phyloP scores from a whole-genome alignment of 2,329 filamentous ascomycete species.

The Clathrospora elynae region DNA sequence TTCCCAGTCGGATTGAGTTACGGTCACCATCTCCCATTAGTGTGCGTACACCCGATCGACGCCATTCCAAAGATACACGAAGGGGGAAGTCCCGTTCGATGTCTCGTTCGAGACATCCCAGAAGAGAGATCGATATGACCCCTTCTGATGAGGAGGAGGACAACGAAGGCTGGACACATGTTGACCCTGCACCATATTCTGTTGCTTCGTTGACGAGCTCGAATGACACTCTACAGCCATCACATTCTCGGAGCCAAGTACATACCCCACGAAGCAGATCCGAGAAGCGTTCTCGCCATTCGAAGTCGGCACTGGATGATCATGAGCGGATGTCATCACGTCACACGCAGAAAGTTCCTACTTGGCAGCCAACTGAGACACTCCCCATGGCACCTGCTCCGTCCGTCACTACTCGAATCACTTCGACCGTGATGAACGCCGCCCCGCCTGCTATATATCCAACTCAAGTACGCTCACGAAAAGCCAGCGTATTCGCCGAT shows the following conservation, averaged over 20 bases:
- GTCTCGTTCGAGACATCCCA: constrained; percentile 1
- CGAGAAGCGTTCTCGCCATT: not conserved
- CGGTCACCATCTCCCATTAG: not conserved
- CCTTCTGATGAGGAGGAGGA: constrained; percentile 20
- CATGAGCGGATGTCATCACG: constrained; percentile 6
- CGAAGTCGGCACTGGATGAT: constrained; percentile 3
- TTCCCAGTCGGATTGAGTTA: not conserved
- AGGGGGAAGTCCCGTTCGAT: constrained; percentile 5
- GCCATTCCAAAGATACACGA: not conserved
- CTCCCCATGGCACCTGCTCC: not conserved
- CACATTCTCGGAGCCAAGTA: constrained; percentile 12
- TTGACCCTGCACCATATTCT: constrained; percentile 11
- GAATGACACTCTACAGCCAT: constrained; percentile 18
- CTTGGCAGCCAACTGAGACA: constrained; percentile 1
- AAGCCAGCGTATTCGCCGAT: not conserved
- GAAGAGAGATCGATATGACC: not conserved
- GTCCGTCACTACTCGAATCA: constrained; percentile 1
- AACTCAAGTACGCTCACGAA: not conserved
- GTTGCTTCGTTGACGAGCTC: constrained; percentile 14
- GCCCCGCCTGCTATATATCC: not conserved
- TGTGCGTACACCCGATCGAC: not conserved
- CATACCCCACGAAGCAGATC: constrained; percentile 3
- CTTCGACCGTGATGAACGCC: constrained; percentile 12
- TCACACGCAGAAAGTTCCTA: not conserved
- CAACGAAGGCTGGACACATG: constrained; percentile 8